A percentile compares a stretch with the other conserved stretches of the same genome.
phyloP scores from a whole-genome alignment of 768 basidiomycete genomes.

The Galerina marginata region DNA sequence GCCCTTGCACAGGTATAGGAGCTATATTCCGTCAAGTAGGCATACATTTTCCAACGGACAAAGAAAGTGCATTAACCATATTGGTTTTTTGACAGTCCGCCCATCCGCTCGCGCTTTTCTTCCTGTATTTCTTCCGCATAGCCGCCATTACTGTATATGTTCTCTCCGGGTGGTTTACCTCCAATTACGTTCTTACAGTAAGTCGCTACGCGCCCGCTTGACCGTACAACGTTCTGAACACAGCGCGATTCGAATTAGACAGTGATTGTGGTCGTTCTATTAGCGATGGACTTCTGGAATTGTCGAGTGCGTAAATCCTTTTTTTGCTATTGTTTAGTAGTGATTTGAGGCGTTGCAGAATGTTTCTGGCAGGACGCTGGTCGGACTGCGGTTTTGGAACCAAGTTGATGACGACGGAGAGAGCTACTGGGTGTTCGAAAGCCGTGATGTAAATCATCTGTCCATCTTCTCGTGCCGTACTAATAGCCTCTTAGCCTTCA shows the following conservation, averaged over 20 bases:
- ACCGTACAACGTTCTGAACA: not conserved
- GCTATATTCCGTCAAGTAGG: constrained; percentile 80
- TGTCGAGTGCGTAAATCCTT: constrained; percentile 66
- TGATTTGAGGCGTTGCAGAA: constrained; percentile 55
- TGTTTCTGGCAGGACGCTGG: constrained; percentile 90
- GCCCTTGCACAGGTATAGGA: constrained; percentile 54
- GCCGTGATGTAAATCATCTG: constrained; percentile 75
- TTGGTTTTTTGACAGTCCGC: constrained; percentile 76
- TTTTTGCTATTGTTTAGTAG: not conserved
- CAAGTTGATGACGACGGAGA: constrained; percentile 98
- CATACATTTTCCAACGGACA: not conserved
- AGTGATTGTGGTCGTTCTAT: constrained; percentile 88
- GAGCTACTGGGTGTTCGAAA: constrained; percentile 97
- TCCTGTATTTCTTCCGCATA: constrained; percentile 86
- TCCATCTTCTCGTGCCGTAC: not conserved
- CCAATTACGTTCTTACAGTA: constrained; percentile 93
- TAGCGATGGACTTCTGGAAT: constrained; percentile 99
- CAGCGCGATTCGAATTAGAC: constrained; percentile 47
- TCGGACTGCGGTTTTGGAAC: constrained; percentile 97
- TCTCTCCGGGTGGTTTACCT: constrained; percentile 88
- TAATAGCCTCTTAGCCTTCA: constrained; percentile 63
- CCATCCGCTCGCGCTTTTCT: constrained; percentile 84
- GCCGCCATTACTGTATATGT: constrained; percentile 92
- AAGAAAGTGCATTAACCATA: constrained; percentile 11
- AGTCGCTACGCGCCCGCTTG: constrained; percentile 33